phyloP scores from a whole-genome alignment of 2,329 filamentous ascomycete species.

The Fusarium decemcellulare region DNA sequence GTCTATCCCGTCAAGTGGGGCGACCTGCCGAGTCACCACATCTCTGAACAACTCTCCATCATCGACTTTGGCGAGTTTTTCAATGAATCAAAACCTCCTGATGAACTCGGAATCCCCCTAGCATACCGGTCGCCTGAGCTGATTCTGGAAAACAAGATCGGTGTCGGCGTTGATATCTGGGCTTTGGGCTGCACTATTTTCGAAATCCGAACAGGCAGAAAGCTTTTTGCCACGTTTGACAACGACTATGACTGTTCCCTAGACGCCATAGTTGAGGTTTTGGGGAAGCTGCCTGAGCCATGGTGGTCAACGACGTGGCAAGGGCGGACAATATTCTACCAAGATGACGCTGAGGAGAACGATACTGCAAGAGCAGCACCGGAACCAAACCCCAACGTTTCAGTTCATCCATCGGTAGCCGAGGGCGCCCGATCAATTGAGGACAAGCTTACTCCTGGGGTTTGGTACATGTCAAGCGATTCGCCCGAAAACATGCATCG shows the following conservation, averaged over 20 bases:
- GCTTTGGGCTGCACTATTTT: conserved; percentile 49
- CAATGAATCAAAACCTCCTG: background rate
- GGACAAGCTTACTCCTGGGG: conserved; percentile 23
- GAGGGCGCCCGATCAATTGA: conserved; percentile 18
- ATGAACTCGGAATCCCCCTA: conserved; percentile 43
- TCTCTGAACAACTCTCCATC: conserved; percentile 8
- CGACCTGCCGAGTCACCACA: conserved; percentile 1
- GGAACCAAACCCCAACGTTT: too few relatives aligned
- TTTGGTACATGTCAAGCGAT: conserved; percentile 7
- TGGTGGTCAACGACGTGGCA: conserved; percentile 49
- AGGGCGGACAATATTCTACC: conserved; percentile 30
- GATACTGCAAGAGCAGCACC: conserved; percentile 3
- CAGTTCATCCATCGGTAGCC: conserved; percentile 6
- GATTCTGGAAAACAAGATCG: conserved; percentile 38
- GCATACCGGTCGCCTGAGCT: conserved; percentile 46
- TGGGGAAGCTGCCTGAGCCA: conserved; percentile 48
- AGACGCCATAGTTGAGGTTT: conserved; percentile 37
- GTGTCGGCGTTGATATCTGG: conserved; percentile 45
- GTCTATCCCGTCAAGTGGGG: conserved; percentile 42
- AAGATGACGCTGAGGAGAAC: conserved; percentile 38
- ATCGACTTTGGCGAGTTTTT: conserved; percentile 36
- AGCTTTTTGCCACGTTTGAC: conserved; percentile 44
- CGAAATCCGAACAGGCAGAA: conserved; percentile 48
- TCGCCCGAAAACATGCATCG: background rate
- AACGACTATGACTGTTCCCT: conserved; percentile 46